Evolutionary conservation across 2,329 filamentous ascomycete genomes (phyloP).

Genomic region (Acrodontium crateriforme): DNA sequence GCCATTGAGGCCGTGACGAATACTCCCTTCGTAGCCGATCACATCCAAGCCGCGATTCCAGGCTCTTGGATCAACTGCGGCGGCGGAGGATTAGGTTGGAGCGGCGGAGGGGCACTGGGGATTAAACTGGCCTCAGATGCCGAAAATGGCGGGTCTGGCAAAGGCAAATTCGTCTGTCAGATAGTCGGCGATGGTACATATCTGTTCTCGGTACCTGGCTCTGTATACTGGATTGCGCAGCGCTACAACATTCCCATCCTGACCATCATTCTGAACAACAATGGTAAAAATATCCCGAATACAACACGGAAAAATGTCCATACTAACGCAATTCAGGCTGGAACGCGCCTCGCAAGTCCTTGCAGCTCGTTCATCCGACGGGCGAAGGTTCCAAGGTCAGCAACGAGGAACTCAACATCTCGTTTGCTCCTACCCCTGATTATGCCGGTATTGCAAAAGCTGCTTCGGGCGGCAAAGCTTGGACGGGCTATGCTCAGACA

Average conservation of each 20-base stretch:
- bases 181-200: constrained; percentile 57
- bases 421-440: constrained; percentile 51
- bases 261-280: constrained; percentile 56
- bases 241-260: constrained; percentile 53
- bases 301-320: too few species aligned
- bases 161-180: constrained; percentile 47
- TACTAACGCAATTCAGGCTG: constrained; percentile 31
- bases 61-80: constrained; percentile 72
- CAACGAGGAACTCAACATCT: constrained; percentile 53
- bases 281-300: constrained; percentile 31
- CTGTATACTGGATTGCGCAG: constrained; percentile 55
- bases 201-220: constrained; percentile 50
- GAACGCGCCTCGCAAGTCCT: constrained; percentile 49
- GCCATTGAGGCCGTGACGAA: constrained; percentile 69
- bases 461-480: constrained; percentile 47
- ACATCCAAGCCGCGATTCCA: constrained; percentile 52
- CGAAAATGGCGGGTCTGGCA: constrained; percentile 33
- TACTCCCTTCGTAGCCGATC: constrained; percentile 52
- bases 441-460: constrained; percentile 56
- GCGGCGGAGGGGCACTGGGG: constrained; percentile 58
- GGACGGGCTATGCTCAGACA: constrained; percentile 45
- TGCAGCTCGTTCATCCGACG: constrained; percentile 52
- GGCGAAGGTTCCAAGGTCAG: constrained; percentile 47
- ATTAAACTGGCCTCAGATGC: constrained; percentile 57
- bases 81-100: constrained; percentile 69